These are phyloP conservation scores for Monosporascus cannonballus DNA, from an alignment of 2,329 filamentous ascomycete genomes.

Conservation along the genomic window DNA sequence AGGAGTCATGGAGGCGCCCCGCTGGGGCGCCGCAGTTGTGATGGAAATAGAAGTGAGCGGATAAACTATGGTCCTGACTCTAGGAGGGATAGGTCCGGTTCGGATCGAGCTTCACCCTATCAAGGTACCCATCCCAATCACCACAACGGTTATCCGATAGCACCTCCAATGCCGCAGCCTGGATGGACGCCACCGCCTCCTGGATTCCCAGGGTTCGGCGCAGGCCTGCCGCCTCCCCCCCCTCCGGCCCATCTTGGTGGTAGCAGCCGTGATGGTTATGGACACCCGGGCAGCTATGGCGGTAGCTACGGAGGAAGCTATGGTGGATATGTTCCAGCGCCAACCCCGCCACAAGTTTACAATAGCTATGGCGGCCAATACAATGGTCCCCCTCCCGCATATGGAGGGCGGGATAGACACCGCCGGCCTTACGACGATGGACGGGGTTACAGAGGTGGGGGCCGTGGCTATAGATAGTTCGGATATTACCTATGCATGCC, in stretches of 20 bases:
- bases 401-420: constrained; percentile 14
- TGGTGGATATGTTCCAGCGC: constrained; percentile 17
- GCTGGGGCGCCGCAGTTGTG: constrained; percentile 31
- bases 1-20: constrained; percentile 65
- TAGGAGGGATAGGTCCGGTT: constrained; percentile 16
- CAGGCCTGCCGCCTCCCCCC: constrained; percentile 32
- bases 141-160: constrained; percentile 19
- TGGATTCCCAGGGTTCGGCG: constrained; percentile 30
- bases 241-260: constrained; percentile 22
- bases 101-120: constrained; percentile 18
- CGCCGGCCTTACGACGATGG: constrained; percentile 19
- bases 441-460: constrained; percentile 15
- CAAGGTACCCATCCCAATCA: constrained; percentile 42
- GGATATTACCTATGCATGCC: not conserved
- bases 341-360: constrained; percentile 14
- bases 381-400: constrained; percentile 14
- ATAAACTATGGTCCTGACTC: constrained; percentile 28
- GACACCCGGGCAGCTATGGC: not conserved
- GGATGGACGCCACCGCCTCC: constrained; percentile 33
- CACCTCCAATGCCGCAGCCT: constrained; percentile 25
- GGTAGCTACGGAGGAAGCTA: constrained; percentile 12
- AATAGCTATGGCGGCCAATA: constrained; percentile 19
- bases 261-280: constrained; percentile 3
- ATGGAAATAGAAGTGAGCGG: constrained; percentile 21
- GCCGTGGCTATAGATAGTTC: constrained; percentile 9